A percentile compares a stretch with the other conserved stretches of the same genome.
Conservation (phyloP, 208 protist species). For the Trypanosoma boissoni region DNA sequence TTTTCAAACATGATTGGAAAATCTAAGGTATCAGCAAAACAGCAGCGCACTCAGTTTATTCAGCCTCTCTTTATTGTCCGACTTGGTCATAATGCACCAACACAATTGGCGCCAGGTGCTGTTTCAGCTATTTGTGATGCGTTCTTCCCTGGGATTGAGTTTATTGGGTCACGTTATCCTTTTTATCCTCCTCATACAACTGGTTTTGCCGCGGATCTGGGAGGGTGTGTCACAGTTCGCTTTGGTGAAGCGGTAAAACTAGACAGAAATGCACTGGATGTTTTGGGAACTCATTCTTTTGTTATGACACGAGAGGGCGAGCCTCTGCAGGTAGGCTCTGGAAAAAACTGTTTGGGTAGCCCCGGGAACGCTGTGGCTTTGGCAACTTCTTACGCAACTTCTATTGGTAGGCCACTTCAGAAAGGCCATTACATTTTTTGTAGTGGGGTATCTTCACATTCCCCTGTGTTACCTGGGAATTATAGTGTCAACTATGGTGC, state of each 20-base stretch:
- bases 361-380: conserved; percentile 38
- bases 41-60: conserved; percentile 69
- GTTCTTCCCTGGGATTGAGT: conserved; percentile 52
- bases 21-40: conserved; percentile 28
- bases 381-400: conserved; percentile 48
- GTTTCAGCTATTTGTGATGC: conserved; percentile 20
- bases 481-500: conserved; percentile 74
- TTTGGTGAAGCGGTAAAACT: conserved; percentile 37
- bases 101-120: conserved; percentile 19
- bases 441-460: conserved; percentile 40
- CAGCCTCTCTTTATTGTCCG: conserved; percentile 55
- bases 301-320: conserved; percentile 63
- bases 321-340: conserved; percentile 63
- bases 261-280: conserved; percentile 14
- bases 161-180: conserved; percentile 77
- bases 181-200: conserved; percentile 67
- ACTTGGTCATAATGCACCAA: conserved; percentile 28
- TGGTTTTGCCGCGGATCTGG: conserved; percentile 66
- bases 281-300: conserved; percentile 33
- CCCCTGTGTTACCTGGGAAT: conserved; percentile 44
- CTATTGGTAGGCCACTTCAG: conserved; percentile 47
- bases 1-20: conserved; percentile 57
- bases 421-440: conserved; percentile 60
- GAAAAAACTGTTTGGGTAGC: conserved; percentile 46
- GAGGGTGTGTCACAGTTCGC: conserved; percentile 49